phyloP scores from a whole-genome alignment of 352 stramenopile species.

The Pythium vanterpoolii region DNA sequence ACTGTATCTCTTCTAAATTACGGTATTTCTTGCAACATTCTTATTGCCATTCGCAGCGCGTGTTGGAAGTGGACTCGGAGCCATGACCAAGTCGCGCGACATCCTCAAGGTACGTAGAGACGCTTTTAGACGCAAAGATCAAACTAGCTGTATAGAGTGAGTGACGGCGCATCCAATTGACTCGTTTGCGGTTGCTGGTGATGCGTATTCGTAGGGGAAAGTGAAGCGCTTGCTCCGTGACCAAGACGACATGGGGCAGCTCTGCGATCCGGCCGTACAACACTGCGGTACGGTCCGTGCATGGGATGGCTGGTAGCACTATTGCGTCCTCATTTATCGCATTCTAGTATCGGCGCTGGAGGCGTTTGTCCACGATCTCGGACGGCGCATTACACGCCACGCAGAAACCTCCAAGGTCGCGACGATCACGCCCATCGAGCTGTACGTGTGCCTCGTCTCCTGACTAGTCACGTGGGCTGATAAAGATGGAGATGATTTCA shows the following conservation, averaged over 20 bases:
- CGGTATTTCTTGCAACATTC: not conserved
- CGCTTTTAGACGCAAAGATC: not conserved
- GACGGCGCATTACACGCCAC: constrained; percentile 36
- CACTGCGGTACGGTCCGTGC: constrained; percentile 32
- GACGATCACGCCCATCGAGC: constrained; percentile 51
- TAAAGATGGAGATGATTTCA: no score
- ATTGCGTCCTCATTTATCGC: not conserved
- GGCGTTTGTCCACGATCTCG: constrained; percentile 58
- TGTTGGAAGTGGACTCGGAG: not conserved
- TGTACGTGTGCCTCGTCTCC: no score
- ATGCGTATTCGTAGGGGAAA: constrained; percentile 22
- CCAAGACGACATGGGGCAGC: constrained; percentile 72
- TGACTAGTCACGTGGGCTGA: no score
- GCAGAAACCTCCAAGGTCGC: constrained; percentile 13
- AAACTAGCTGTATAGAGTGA: not conserved
- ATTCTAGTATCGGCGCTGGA: constrained; percentile 47
- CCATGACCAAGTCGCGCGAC: constrained; percentile 41
- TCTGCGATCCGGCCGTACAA: constrained; percentile 46
- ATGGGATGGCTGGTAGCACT: not conserved
- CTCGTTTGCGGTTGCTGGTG: not conserved
- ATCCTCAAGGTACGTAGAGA: constrained; percentile 47
- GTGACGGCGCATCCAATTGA: not conserved
- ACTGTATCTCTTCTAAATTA: not conserved
- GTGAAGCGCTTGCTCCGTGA: constrained; percentile 66
- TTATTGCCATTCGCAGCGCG: not conserved